Evolutionary conservation across 352 stramenopile genomes (phyloP), one percentile per base, ranked within the genome.

Genomic region (Blastocystis sp.): DNA sequence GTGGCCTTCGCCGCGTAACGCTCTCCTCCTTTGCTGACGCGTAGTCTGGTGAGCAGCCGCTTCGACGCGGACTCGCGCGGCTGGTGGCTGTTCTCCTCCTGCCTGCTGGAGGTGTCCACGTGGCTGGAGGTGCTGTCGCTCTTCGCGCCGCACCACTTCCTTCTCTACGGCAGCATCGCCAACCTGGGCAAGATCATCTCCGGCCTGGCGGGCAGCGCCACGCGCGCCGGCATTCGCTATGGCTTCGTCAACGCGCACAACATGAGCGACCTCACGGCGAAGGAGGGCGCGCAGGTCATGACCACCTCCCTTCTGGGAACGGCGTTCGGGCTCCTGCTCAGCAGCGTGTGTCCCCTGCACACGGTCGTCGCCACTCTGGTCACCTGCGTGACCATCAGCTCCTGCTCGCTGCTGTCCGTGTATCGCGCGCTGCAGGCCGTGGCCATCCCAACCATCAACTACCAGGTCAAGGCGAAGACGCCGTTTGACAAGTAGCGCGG

Each of bases 181-280:
- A 87, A 87, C 3, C 89, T 94, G 76, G 94, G 94, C 45, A 98
- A 98, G 91, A 98, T 98, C 90, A 94, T 98, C 78, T 95, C 94
- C 34, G 98, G 95, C 91, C 91, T 98, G 38, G 95, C 95, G 52
- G 94, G 94, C 0, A 96, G 93, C 90, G 96, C 95, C 52, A 97
- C 94, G 84, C 92, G 95, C 34, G 96, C 95, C 1, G 93, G 94
- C 4, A 95, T 98, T 87, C 95, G 98, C 91, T 95, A 97, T 89
- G 95, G 94, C 52, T 94, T 98, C 42, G 92, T 94, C n/a, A 91
- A 93, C 34, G 89, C 90, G 59, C 92, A 94, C 74, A 98, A 98
- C 91, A 91, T 98, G 54, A 95, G 94, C 3, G 96, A 98, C 91
- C 92, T 98, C 28, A 98, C 96, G 11, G 96, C 95, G 57, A 98